Percentiles rank a stretch among this genome's conserved stretches.
Conservation (phyloP, 208 protist species). For the Naegleria fowleri region DNA sequence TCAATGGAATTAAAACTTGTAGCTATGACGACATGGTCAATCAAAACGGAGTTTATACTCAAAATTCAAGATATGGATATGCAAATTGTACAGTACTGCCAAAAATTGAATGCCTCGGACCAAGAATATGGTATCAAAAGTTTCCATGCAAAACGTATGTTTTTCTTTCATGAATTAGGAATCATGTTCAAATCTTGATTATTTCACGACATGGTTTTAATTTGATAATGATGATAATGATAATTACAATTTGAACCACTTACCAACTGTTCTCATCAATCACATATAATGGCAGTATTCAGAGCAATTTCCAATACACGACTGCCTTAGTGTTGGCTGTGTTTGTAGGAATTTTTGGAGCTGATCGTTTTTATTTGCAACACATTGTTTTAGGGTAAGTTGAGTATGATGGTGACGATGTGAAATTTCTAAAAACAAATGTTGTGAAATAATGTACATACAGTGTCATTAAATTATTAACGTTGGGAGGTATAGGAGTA, state of each 20-base stretch:
- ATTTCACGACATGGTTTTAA: too few relatives aligned
- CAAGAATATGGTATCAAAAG: neutral
- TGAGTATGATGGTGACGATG: too few relatives aligned
- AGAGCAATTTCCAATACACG: neutral
- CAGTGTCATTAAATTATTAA: neutral
- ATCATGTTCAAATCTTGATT: too few relatives aligned
- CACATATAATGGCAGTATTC: neutral
- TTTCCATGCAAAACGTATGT: constrained; percentile 12
- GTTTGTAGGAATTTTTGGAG: constrained; percentile 7
- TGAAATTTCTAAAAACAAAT: neutral
- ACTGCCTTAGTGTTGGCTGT: neutral
- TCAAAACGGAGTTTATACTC: neutral
- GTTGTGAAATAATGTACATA: neutral
- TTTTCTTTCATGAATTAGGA: neutral
- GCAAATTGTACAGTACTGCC: neutral
- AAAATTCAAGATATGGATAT: neutral
- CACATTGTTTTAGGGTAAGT: neutral
- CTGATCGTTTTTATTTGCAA: neutral
- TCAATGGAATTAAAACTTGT: neutral
- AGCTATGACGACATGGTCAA: neutral
- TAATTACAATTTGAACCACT: too few relatives aligned
- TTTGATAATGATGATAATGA: too few relatives aligned
- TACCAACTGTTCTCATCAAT: too few relatives aligned
- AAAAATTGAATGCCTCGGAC: neutral
- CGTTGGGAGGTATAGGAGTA: neutral